phyloP scores from a whole-genome alignment of 2,329 filamentous ascomycete species.

The Triangularia verruculosa region DNA sequence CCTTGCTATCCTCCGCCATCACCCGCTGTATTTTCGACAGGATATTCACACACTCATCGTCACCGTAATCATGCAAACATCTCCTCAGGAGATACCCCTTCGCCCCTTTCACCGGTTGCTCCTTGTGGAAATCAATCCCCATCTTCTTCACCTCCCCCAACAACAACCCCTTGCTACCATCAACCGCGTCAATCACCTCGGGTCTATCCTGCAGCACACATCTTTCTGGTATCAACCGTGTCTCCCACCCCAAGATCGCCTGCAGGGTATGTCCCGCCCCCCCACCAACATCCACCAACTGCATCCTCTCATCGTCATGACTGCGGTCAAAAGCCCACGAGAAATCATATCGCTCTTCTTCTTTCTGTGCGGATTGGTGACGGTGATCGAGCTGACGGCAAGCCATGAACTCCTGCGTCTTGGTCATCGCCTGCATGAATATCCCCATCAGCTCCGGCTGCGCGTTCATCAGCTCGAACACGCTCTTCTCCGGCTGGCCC shows the following conservation, averaged over 20 bases:
- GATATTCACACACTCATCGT: conserved; percentile 24
- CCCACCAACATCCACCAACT: conserved; percentile 33
- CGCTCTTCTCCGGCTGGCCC: conserved; percentile 23
- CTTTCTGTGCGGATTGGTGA: too few relatives aligned
- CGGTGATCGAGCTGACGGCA: conserved; percentile 18
- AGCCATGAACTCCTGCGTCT: conserved; percentile 23
- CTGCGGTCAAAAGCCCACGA: too few relatives aligned
- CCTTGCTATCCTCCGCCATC: conserved; percentile 34
- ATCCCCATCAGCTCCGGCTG: conserved; percentile 21
- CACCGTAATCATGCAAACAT: conserved; percentile 33
- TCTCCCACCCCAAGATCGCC: conserved; percentile 24
- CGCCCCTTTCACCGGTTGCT: conserved; percentile 33
- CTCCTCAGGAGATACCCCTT: conserved; percentile 31
- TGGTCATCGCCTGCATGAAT: conserved; percentile 28
- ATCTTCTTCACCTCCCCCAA: conserved; percentile 27
- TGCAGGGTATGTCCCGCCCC: conserved; percentile 28
- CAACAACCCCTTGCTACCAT: conserved; percentile 6
- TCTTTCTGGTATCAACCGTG: conserved; percentile 24
- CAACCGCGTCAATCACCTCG: conserved; percentile 25
- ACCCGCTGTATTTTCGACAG: conserved; percentile 23
- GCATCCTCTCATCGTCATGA: conserved; percentile 16
- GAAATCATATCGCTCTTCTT: too few relatives aligned
- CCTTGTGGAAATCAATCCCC: conserved; percentile 29
- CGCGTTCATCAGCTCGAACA: conserved; percentile 25
- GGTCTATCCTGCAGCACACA: conserved; percentile 30